phyloP scores from a whole-genome alignment of 1,284 basidiomycete species.

The Ceratobasidium papillatum region DNA sequence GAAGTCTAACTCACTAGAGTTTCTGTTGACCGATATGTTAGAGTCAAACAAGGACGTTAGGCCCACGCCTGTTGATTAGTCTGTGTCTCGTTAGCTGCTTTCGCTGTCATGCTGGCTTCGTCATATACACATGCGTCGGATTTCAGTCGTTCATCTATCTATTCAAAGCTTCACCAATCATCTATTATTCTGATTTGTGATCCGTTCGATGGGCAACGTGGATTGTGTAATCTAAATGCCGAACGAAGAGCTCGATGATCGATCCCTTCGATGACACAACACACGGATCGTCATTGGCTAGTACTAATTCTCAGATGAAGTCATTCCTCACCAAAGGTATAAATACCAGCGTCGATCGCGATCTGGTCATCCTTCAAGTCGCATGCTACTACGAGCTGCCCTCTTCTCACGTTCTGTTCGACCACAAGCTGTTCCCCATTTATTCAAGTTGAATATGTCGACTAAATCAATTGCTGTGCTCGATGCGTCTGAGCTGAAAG shows the following conservation, averaged over 20 bases:
- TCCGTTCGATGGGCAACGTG: background rate
- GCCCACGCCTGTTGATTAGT: slow-evolving; percentile 33
- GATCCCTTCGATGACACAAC: slow-evolving; percentile 27
- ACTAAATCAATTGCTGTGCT: slow-evolving; percentile 71
- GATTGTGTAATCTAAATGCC: background rate
- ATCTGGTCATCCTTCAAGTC: background rate
- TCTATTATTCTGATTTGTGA: slow-evolving; percentile 16
- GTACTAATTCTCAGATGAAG: slow-evolving; percentile 1
- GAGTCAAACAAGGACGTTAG: slow-evolving; percentile 29
- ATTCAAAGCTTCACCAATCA: slow-evolving; percentile 34
- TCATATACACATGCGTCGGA: background rate
- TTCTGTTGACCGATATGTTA: slow-evolving; percentile 20
- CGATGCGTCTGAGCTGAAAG: slow-evolving; percentile 69
- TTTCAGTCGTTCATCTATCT: background rate
- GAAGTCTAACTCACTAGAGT: slow-evolving; percentile 21
- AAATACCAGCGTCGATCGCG: background rate
- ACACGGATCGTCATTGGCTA: slow-evolving; percentile 14
- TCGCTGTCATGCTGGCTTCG: background rate
- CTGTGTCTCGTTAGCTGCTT: background rate
- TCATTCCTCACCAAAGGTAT: background rate
- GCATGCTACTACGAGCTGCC: slow-evolving; percentile 19
- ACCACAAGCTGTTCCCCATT: background rate
- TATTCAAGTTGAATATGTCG: slow-evolving; percentile 49
- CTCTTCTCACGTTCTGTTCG: background rate
- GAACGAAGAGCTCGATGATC: background rate